Evolutionary conservation across 2,329 filamentous ascomycete species (phyloP).

Genomic region (Beauveria varroae): DNA sequence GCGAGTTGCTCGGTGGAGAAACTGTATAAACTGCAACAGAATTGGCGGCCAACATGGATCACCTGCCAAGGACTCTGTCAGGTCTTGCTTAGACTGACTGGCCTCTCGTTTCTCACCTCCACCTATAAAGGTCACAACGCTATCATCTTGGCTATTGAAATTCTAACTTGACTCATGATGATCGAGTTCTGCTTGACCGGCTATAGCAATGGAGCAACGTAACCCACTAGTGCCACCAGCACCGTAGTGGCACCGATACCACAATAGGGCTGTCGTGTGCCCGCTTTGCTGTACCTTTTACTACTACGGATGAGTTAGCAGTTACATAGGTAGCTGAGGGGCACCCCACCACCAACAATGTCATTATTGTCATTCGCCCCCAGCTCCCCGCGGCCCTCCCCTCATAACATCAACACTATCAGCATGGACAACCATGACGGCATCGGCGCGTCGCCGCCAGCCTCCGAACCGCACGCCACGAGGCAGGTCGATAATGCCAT

Average conservation of each 20-base stretch:
- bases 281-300: neutral
- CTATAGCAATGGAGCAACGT: neutral
- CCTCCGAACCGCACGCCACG: constrained; percentile 39
- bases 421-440: constrained; percentile 3
- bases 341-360: neutral
- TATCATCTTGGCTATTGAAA: neutral
- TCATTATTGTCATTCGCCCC: neutral
- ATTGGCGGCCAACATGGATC: neutral
- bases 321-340: neutral
- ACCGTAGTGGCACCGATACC: neutral
- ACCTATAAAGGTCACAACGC: neutral
- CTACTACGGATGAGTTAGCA: neutral
- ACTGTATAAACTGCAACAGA: constrained; percentile 1
- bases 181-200: neutral
- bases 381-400: neutral
- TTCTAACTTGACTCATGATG: too few relatives aligned
- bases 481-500: constrained; percentile 79
- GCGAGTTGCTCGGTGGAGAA: neutral
- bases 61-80: neutral
- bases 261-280: constrained; percentile 8
- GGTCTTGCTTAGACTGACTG: neutral
- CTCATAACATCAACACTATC: neutral
- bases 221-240: neutral
- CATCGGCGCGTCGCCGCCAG: constrained; percentile 34
- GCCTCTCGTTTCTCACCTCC: neutral